phyloP scores from a whole-genome alignment of 495 filamentous ascomycete species.

The Xeromyces bisporus region DNA sequence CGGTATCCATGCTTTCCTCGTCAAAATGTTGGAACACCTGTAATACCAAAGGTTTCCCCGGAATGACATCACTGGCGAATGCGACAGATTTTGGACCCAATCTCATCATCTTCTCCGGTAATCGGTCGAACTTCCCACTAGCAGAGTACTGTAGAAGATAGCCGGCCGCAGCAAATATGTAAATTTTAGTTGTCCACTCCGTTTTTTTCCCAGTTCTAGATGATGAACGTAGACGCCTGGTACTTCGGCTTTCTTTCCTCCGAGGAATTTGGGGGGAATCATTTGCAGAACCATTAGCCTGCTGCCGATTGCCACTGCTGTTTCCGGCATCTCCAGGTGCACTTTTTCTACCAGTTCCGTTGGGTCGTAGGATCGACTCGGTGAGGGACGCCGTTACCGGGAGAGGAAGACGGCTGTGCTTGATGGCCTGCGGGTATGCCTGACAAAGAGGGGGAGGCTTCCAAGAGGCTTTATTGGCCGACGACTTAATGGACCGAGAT shows the following conservation, averaged over 20 bases:
- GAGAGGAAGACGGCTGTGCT: constrained; percentile 35
- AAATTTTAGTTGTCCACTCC: constrained; percentile 73
- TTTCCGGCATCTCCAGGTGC: constrained; percentile 25
- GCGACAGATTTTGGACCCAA: constrained; percentile 75
- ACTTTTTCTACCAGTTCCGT: constrained; percentile 26
- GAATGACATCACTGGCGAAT: constrained; percentile 85
- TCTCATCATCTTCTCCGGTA: constrained; percentile 76
- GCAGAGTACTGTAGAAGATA: constrained; percentile 78
- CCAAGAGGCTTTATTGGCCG: constrained; percentile 34
- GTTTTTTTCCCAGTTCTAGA: constrained; percentile 46
- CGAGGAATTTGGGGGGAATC: constrained; percentile 9
- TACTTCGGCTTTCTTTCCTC: constrained; percentile 28
- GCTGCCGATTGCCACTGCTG: constrained; percentile 5
- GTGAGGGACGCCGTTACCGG: constrained; percentile 33
- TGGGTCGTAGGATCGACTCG: constrained; percentile 43
- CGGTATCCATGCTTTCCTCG: constrained; percentile 31
- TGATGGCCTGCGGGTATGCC: constrained; percentile 72
- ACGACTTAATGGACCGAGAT: constrained; percentile 7
- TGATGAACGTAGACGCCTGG: constrained; percentile 29
- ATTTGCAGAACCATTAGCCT: constrained; percentile 13
- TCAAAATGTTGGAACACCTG: constrained; percentile 67
- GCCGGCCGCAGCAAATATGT: constrained; percentile 63
- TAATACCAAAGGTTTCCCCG: constrained; percentile 81
- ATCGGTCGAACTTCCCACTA: constrained; percentile 58
- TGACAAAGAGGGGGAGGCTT: constrained; percentile 73